Base-by-base conservation (phyloP, 140 eudicot species). In the Senecio squalidus region DNA sequence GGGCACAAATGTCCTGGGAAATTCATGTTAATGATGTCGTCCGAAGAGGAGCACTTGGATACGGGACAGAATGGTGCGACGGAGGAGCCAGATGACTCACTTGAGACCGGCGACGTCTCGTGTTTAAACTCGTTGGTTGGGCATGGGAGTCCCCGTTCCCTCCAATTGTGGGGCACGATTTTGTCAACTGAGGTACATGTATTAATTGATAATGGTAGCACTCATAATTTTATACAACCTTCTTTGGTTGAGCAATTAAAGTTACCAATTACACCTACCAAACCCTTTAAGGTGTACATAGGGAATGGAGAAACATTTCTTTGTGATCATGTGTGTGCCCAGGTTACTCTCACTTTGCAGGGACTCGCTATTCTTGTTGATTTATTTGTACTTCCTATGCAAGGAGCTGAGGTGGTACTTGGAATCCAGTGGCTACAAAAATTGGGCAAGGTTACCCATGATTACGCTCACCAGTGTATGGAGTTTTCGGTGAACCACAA, bases 371-470 rank as follows among this genome's bases (percentile, higher is more conserved):
- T 58, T 41, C 2, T 1, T 21, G 31, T 58, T 11, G 65, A 39
- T 58, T 36, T 58, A 39, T 58, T 18, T 58, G 48, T 58, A 5
- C 33, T 58, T 3, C 49, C 33, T 2, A 22, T 58, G 7, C 24
- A 58, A 38, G 65, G 65, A 14, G 23, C 51, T 9, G 65, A 58
- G n/a, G 31, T 39, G 20, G 65, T 58, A 3, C 26, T 55, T 11
- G 60, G 60, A 29, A 33, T 55, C 40, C 44, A 55, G 39, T 55
- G 60, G 60, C 60, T 55, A 28, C 60, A 55, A 6, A 28, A 25
- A 55, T 33, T 55, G 2, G 60, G 60, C 21, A 55, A 55, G 4
- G 60, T 55, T 0, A 14, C 43, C 24, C 43, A 55, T 4, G 39
- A 55, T 28, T 55, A 55, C 29, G 25, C 60, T 27, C 18, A 55